Evolutionary conservation across 2,329 filamentous ascomycete genomes (phyloP), one percentile per base, ranked within the genome.

Genomic region (Arthrobotrys conoides): DNA sequence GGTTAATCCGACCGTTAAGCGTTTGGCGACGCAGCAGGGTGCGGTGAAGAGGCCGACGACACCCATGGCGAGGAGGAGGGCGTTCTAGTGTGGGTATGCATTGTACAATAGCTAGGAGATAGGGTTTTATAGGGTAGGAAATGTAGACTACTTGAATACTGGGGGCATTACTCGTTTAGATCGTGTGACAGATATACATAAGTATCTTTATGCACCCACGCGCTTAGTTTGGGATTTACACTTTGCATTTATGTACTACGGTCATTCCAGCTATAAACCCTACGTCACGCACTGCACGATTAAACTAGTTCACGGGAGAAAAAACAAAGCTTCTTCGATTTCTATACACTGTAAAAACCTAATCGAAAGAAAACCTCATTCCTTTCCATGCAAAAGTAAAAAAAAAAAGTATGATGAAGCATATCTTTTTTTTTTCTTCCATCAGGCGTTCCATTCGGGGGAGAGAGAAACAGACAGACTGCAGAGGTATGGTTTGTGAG

Each of bases 41-140:
- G 81, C 81, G 30, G 82, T 82, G 5, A 82, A 82, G 72, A 80
- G 82, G 59, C 82, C 81, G 38, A 78, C 73, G 33, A 82, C 82
- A 24, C 82, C 82, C 9, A 78, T 75, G 71, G 79, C 55, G 18
- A 73, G 81, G 36, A 80, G 81, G 71, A 80, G 80, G 61, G 81
- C 81, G 33, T 82, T 82, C 72, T 82, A 79, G 55, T 33, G 67
- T 71, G 41, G 27, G 27, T 3, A 30, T 36, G 16, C 5, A 22
- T 48, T 46, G 41, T 70, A 48, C 20, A 24, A 71, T 64, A 68
- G 9, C 41, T 61, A 48, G 59, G 44, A 18, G 49, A 51, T 46
- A 49, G 44, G 69, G 36, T 44, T 48, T 41, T 16, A 20, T 68
- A 53, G 67, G 27, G 57, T 76, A 63, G 66, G 57, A 46, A 48